Percentiles rank a stretch among this genome's conserved stretches.
These are phyloP conservation scores for Solanum corneliomulleri DNA, from an alignment of 257 asterid species.

Conservation along the genomic window DNA sequence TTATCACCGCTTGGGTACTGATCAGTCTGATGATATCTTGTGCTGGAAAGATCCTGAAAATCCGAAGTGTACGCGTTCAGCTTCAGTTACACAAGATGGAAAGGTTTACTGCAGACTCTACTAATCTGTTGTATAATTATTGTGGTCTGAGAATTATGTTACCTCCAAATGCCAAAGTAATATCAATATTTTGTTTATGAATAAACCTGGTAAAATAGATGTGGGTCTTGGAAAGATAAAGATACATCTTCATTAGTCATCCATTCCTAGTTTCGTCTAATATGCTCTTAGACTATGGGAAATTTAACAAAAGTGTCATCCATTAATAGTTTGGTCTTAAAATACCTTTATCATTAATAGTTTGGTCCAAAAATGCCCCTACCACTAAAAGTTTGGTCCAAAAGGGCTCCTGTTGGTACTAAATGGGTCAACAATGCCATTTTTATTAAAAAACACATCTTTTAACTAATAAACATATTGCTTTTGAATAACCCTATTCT, in stretches of 20 bases:
- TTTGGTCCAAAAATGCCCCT: background rate
- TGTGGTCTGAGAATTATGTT: background rate
- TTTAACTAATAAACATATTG: background rate
- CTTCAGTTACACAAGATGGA: slow-evolving; percentile 83
- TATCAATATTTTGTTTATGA: background rate
- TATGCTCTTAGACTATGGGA: background rate
- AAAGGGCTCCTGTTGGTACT: background rate
- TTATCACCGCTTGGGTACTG: slow-evolving; percentile 82
- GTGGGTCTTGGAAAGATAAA: background rate
- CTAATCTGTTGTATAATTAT: background rate
- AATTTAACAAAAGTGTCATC: background rate
- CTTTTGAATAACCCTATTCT: background rate
- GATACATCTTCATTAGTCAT: background rate
- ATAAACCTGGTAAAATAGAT: background rate
- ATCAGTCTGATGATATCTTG: slow-evolving; percentile 87
- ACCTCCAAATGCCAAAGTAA: background rate
- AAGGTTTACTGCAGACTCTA: slow-evolving; percentile 30
- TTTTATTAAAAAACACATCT: background rate
- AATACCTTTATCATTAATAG: background rate
- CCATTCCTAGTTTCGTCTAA: background rate
- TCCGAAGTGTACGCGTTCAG: slow-evolving; percentile 63
- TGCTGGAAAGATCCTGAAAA: slow-evolving; percentile 83
- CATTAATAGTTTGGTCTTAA: background rate
- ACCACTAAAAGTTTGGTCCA: background rate
- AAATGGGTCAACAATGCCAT: background rate